Evolutionary conservation across 805 yeast species (phyloP).

Genomic region (Candida stauntonica): DNA sequence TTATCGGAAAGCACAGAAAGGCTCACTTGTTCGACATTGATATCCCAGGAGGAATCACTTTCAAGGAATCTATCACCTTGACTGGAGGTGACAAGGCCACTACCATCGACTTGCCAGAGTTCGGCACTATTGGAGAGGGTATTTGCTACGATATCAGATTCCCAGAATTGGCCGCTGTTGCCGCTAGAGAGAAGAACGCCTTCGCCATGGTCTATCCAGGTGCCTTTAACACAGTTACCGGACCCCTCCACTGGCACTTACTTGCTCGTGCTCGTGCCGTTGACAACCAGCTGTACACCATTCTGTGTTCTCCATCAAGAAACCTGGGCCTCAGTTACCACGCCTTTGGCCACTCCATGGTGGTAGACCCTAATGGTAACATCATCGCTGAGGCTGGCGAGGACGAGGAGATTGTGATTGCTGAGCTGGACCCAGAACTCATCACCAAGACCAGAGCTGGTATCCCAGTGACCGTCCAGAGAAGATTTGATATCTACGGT

Average conservation of each 20-base stretch:
- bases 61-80: conserved; percentile 77
- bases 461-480: conserved; percentile 66
- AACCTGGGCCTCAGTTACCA: conserved; percentile 54
- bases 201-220: conserved; percentile 84
- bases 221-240: conserved; percentile 84
- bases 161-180: conserved; percentile 72
- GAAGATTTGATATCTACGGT: conserved; percentile 59
- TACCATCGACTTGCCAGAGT: conserved; percentile 35
- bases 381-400: conserved; percentile 75
- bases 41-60: conserved; percentile 88
- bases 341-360: conserved; percentile 66
- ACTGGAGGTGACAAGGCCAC: conserved; percentile 83
- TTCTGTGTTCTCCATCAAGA: conserved; percentile 89
- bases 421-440: conserved; percentile 61
- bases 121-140: conserved; percentile 72
- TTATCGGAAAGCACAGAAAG: conserved; percentile 87
- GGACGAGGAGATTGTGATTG: conserved; percentile 70
- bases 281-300: conserved; percentile 68
- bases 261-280: conserved; percentile 70
- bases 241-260: conserved; percentile 81
- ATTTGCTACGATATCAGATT: conserved; percentile 82
- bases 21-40: conserved; percentile 91
- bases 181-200: conserved; percentile 59
- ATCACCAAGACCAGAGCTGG: conserved; percentile 55
- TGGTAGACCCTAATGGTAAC: conserved; percentile 62